Evolutionary conservation across 306 rosid species (phyloP), one percentile per base, ranked within the genome.

Genomic region (Cercis canadensis): DNA sequence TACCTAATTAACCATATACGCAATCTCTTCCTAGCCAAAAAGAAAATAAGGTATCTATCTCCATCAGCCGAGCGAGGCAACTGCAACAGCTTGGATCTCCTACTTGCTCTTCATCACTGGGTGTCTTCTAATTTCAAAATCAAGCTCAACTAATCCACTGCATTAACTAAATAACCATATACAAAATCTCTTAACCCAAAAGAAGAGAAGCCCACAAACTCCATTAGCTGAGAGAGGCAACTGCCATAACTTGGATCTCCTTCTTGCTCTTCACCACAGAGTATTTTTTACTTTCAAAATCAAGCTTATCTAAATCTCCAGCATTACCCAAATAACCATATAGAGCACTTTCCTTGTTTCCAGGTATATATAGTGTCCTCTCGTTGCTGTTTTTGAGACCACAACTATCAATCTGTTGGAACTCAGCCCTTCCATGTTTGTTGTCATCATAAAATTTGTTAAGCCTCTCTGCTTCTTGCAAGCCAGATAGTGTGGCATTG

Each of bases 281-380:
- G 33, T 72, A 41, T 16, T 67, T 79, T 53, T 72, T 75, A 57
- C 54, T 72, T 55, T 76, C 70, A 17, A 57, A 56, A 61, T 83
- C 84, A 11, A 83, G 71, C 63, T 79, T 67, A 57, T 72, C 79
- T 15, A 76, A 67, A 61, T 83, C 87, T 15, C 55, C 74, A 3
- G 77, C 82, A 6, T 60, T 54, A 36, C 82, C 87, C 24, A 73
- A n/a, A 65, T 76, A 80, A 67, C 85, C 82, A 73, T 76, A 83
- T 3, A 69, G 43, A 64, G 47, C 61, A 17, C 47, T 63, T 46
- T 63, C 84, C 12, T 7, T 32, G 12, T 53, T 18, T n/a, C 62
- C 72, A 13, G 52, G 43, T 15, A 39, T 50, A 8, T 19, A 11
- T 44, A 67, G 72, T 14, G 63, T 11, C 12, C 24, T 57, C 13